Evolutionary conservation across 2,329 filamentous ascomycete genomes (phyloP), one percentile per base, ranked within the genome.

Genomic region (Xylaria sp.): DNA sequence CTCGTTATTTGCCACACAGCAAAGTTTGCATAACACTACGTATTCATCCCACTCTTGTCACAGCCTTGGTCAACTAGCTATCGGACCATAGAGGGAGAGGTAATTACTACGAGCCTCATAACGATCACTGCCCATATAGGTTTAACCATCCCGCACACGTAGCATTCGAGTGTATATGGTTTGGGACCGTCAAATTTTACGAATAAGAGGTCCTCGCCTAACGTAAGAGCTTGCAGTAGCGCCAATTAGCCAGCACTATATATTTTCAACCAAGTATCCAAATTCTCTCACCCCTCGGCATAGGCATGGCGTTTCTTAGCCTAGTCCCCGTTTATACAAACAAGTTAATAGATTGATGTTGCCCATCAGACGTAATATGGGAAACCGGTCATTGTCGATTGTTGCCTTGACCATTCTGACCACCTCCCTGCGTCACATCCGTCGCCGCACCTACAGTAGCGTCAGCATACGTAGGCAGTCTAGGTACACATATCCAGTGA

Each of bases 161-260:
- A 53, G 15, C 6, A 47, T 8, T 41, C 23, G 17, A 56, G 57
- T n/a, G n/a, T n/a, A n/a, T n/a, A n/a, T n/a, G n/a, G n/a, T 54
- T 64, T 54, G 37, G 61, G 58, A 37, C 43, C 27, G 11, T 47
- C 11, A 37, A 11, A 19, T 38, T 44, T 31, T 17, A 17, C 13
- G 31, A 37, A 43, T 1, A 33, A 25, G 27, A 46, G 54, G 44
- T 51, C 17, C 11, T 44, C 15, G n/a, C 29, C 29, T 25, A 10
- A 19, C 47, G 35, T 54, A 60, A 60, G 57, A 57, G 47, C 53
- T 63, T 60, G 61, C 61, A 57, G 56, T 60, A 56, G 56, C 56
- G 56, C 17, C 35, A 44, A 23, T 6, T 15, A 17, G 51, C 25
- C 40, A 49, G 29, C 31, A 51, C 25, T 13, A 57, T 48, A n/a